Percentiles rank a stretch among this genome's conserved stretches.
These are phyloP conservation scores for Apiospora aurea DNA, from an alignment of 2,329 filamentous ascomycete genomes.

Conservation along the genomic window DNA sequence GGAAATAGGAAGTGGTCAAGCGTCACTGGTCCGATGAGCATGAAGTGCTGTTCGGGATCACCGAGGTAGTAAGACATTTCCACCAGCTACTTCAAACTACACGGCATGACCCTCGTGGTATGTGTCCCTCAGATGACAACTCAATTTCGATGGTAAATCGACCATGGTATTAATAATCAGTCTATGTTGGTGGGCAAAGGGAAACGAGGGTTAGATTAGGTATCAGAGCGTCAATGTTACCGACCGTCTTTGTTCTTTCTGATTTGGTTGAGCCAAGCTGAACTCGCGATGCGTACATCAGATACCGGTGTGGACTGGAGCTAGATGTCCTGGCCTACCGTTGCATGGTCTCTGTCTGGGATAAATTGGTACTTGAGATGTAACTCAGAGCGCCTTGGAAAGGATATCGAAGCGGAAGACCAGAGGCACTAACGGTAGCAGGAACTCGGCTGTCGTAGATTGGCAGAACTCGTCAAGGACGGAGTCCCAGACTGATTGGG, in stretches of 20 bases:
- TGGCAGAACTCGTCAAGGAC: not conserved
- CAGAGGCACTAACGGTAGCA: not conserved
- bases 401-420: not conserved
- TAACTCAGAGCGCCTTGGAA: not conserved
- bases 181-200: not conserved
- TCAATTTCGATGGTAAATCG: no score
- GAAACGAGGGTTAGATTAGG: not conserved
- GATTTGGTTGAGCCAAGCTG: not conserved
- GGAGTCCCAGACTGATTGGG: not conserved
- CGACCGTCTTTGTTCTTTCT: not conserved
- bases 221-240: not conserved
- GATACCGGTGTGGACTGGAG: not conserved
- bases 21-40: no score
- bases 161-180: no score
- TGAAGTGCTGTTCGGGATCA: not conserved
- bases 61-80: not conserved
- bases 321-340: not conserved
- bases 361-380: not conserved
- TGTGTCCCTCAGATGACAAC: not conserved
- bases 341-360: not conserved
- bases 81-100: not conserved
- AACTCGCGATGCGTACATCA: not conserved
- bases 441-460: not conserved
- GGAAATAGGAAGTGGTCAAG: not conserved
- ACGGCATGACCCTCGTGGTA: not conserved